Base-by-base conservation (phyloP, 331 rosid species). In the Acacia pycnantha region DNA sequence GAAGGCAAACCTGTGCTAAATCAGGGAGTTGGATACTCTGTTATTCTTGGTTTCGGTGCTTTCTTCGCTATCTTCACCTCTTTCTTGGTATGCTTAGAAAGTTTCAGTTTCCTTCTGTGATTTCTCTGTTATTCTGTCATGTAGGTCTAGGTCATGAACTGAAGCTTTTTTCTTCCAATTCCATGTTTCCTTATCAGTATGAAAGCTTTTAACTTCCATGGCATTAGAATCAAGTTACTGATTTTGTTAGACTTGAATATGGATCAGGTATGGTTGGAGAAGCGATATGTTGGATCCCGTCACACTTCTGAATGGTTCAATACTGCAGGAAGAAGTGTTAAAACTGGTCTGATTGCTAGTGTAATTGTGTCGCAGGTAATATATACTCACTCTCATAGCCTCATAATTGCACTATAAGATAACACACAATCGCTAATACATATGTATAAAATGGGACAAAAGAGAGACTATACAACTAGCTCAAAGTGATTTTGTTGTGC, bases 241-340 rank as follows among this genome's bases (percentile, higher is more conserved):
- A 73, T 56, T 58, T 54, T 58, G 11, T 56, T 31, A 61, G 62
- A 51, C 77, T 61, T 76, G 79, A 0, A 58, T 66, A 80, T 73
- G 76, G 80, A 44, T 79, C 73, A 95, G 98, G 98, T 95, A 69
- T 95, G 98, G 98, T 79, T 95, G 66, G 98, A 95, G 91, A 95
- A 88, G 81, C 86, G 95, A 26, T 93, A 91, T 82, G 92, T 90
- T 24, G 98, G 98, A 41, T 91, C 95, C 33, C 92, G 88, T 16
- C 97, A 90, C 82, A 95, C 97, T 13, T 95, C 98, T 3, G 98
- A 95, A 86, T 95, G 98, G 98, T 95, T 95, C 87, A 95, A 90
- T 86, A 95, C 98, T 78, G 98, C 98, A 73, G 98, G 98, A 40
- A 93, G 98, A 87, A 95, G 80, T 82, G 91, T 95, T 59, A 95